A percentile compares a stretch with the other conserved stretches of the same genome.
These are phyloP conservation scores for Boletus insuetus DNA, from an alignment of 768 basidiomycete genomes.

Conservation along the genomic window DNA sequence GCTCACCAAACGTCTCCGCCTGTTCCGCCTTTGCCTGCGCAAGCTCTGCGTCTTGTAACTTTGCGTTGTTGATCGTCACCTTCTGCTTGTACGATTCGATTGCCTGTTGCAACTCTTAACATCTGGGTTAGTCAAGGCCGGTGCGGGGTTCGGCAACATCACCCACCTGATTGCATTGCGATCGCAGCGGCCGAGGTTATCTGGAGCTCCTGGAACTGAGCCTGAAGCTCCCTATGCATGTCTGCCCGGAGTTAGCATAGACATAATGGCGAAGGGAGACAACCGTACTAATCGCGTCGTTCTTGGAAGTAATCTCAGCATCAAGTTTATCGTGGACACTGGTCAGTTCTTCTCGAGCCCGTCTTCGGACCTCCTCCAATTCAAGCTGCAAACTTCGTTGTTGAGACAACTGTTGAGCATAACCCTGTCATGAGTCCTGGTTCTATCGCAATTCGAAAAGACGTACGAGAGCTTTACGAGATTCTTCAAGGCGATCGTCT, in stretches of 20 bases:
- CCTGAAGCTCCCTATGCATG: slow-evolving; percentile 56
- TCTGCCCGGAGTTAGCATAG: slow-evolving; percentile 35
- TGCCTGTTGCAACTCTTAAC: slow-evolving; percentile 57
- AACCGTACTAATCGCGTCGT: slow-evolving; percentile 54
- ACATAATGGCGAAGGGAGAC: no score
- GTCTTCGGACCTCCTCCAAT: slow-evolving; percentile 60
- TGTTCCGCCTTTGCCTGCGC: slow-evolving; percentile 62
- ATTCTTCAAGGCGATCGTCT: slow-evolving; percentile 56
- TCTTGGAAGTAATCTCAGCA: slow-evolving; percentile 46
- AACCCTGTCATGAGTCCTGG: neutral
- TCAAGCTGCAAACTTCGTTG: slow-evolving; percentile 64
- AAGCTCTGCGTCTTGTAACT: slow-evolving; percentile 67
- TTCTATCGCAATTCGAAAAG: neutral
- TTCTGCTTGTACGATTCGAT: slow-evolving; percentile 67
- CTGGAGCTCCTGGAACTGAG: slow-evolving; percentile 61
- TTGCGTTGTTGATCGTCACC: slow-evolving; percentile 52
- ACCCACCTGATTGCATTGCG: slow-evolving; percentile 56
- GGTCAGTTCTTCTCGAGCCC: slow-evolving; percentile 59
- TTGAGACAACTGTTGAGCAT: slow-evolving; percentile 51
- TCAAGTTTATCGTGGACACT: slow-evolving; percentile 58
- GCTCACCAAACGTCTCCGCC: slow-evolving; percentile 59
- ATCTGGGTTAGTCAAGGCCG: neutral
- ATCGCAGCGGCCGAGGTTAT: slow-evolving; percentile 56
- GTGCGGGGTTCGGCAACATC: neutral
- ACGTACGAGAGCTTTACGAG: slow-evolving; percentile 64